Evolutionary conservation across 352 stramenopile genomes (phyloP).

Genomic region (Phytophthora cryptogea): DNA sequence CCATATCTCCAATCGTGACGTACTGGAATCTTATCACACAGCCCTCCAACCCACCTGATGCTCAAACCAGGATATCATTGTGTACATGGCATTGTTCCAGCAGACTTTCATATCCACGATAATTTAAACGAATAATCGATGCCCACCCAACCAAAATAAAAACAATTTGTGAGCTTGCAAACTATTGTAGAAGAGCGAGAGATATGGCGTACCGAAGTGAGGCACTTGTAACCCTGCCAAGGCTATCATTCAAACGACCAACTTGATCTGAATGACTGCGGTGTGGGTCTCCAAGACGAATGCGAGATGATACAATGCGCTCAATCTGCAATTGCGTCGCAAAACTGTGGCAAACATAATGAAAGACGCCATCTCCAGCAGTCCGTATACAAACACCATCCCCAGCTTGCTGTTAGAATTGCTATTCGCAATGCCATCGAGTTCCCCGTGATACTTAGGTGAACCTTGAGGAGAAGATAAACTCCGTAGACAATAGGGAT

Average conservation of each 20-base stretch:
- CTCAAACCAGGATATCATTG: no score
- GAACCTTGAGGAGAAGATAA: constrained; percentile 13
- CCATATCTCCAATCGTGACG: no score
- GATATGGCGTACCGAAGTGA: constrained; percentile 3
- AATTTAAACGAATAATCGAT: constrained; percentile 14
- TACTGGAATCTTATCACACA: no score
- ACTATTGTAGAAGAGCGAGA: not conserved
- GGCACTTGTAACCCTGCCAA: constrained; percentile 5
- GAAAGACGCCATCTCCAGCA: constrained; percentile 30
- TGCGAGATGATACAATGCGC: constrained; percentile 20
- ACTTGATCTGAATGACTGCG: constrained; percentile 20
- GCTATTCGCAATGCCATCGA: constrained; percentile 7
- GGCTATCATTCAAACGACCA: constrained; percentile 23
- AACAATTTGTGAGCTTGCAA: not conserved
- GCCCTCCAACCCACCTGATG: no score
- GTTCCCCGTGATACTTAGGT: constrained; percentile 33
- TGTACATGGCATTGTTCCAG: no score
- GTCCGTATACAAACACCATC: constrained; percentile 16
- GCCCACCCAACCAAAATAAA: not conserved
- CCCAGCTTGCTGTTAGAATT: not conserved
- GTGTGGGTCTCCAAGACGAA: constrained; percentile 33
- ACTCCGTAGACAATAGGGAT: constrained; percentile 33
- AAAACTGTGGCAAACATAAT: constrained; percentile 9
- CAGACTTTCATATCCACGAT: not conserved
- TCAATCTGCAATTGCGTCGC: constrained; percentile 10